These are phyloP conservation scores for Sungouiella blattae DNA, from an alignment of 805 yeast species.

Conservation along the genomic window DNA sequence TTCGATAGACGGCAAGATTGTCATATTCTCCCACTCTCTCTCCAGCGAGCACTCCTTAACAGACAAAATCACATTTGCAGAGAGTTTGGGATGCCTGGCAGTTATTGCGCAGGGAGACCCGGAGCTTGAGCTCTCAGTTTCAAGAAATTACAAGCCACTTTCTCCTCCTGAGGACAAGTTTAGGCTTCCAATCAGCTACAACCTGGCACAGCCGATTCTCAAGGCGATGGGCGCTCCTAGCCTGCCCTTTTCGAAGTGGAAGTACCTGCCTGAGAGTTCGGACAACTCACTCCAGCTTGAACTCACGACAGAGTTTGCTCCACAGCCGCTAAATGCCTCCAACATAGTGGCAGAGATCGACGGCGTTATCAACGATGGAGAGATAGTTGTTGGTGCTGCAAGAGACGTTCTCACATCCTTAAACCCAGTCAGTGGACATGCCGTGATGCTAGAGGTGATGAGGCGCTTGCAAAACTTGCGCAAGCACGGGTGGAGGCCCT, in stretches of 20 bases:
- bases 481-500: constrained; percentile 40
- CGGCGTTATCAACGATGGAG: constrained; percentile 39
- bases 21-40: constrained; percentile 20
- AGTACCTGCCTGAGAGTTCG: constrained; percentile 5
- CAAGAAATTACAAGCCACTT: constrained; percentile 10
- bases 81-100: constrained; percentile 10
- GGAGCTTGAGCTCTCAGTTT: constrained; percentile 6
- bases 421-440: constrained; percentile 39
- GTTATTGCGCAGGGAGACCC: constrained; percentile 13
- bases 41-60: constrained; percentile 4
- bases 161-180: constrained; percentile 2
- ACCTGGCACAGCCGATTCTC: constrained; percentile 12
- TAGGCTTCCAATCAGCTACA: constrained; percentile 14
- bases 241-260: constrained; percentile 10
- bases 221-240: constrained; percentile 8
- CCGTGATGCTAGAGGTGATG: constrained; percentile 37
- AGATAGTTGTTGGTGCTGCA: constrained; percentile 37
- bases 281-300: constrained; percentile 7
- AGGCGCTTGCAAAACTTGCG: constrained; percentile 29
- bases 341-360: constrained; percentile 31
- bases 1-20: constrained; percentile 23
- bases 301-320: constrained; percentile 4
- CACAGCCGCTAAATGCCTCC: constrained; percentile 10
- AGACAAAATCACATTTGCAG: constrained; percentile 12
- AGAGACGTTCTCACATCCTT: constrained; percentile 36